Evolutionary conservation across 805 yeast genomes (phyloP), one percentile per base, ranked within the genome.

Genomic region (Lachancea fermentati): DNA sequence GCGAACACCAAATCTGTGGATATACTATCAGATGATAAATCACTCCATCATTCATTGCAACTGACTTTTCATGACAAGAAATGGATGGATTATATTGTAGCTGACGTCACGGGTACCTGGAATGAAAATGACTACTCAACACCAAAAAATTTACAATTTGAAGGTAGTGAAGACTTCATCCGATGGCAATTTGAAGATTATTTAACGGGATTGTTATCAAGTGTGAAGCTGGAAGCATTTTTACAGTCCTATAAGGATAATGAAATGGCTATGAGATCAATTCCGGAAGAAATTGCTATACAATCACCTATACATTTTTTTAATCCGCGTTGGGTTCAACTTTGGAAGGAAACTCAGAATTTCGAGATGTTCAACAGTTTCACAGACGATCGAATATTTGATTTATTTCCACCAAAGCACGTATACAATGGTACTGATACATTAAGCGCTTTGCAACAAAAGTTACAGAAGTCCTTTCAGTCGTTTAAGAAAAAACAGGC

Each of bases 121-220:
- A 61, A 62, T 39, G 57, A 51, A 24, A 60, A 66, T 32, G 71
- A 67, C 29, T 62, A 62, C 5, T 57, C 63, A 48, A 60, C 67
- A 6, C 65, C 68, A 5, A 68, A 63, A 46, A 60, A 72, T 50
- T 50, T 75, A 37, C 73, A 74, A 43, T 82, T 72, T 54, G 63
- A 65, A 32, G 91, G 91, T 3, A 79, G 85, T 49, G 97, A 93
- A 53, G 98, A 93, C 61, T 86, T 81, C 55, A 80, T 93, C 24
- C 66, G 97, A 38, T 74, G 79, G 63, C 87, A 80, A 52, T 89
- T 91, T 61, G 98, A 93, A 56, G 97, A 89, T 53, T 93, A 93
- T 55, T 62, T 89, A 18, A 73, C 83, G 43, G 86, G 94, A 8
- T 59, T 93, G 47, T 58, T 91, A 17, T 70, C 95, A 0, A 72